These are phyloP conservation scores for Curvularia sp. DNA, from an alignment of 2,329 filamentous ascomycete species.

Conservation along the genomic window DNA sequence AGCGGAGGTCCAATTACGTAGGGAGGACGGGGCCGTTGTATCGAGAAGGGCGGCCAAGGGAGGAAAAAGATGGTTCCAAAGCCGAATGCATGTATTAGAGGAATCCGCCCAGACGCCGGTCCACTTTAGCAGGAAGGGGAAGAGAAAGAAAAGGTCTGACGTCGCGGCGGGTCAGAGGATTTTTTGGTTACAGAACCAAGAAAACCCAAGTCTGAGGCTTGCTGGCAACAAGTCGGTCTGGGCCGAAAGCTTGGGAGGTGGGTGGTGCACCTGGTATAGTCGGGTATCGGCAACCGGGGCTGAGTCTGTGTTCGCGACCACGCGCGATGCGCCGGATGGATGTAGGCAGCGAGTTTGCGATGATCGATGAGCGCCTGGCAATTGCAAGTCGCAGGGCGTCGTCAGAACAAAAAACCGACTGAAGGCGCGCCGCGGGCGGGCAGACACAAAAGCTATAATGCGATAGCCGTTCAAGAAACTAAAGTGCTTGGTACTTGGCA, in stretches of 20 bases:
- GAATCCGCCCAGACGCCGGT: slow-evolving; percentile 60
- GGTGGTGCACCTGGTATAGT: slow-evolving; percentile 4
- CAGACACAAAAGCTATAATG: slow-evolving; percentile 11
- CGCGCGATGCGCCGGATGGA: slow-evolving; percentile 5
- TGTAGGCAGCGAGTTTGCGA: background rate
- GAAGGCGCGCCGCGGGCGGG: background rate
- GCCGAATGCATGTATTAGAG: slow-evolving; percentile 55
- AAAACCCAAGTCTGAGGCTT: slow-evolving; percentile 12
- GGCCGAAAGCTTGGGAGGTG: slow-evolving; percentile 17
- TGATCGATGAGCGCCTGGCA: slow-evolving; percentile 1
- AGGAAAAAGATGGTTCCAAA: slow-evolving; percentile 25
- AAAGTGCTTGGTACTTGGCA: slow-evolving; percentile 20
- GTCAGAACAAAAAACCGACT: background rate
- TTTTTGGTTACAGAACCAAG: slow-evolving; percentile 3
- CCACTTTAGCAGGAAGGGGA: slow-evolving; percentile 17
- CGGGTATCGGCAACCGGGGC: slow-evolving; percentile 6
- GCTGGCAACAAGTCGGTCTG: slow-evolving; percentile 9
- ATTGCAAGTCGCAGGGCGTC: slow-evolving; percentile 1
- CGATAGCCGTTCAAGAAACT: slow-evolving; percentile 13
- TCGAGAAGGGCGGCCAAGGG: slow-evolving; percentile 27
- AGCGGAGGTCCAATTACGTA: slow-evolving; percentile 28
- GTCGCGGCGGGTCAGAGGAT: slow-evolving; percentile 5
- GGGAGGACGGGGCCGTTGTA: slow-evolving; percentile 35
- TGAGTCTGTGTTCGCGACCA: background rate
- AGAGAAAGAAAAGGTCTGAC: background rate